These are phyloP conservation scores for Eucalyptus guilfoylei DNA, from an alignment of 345 rosid species.

Conservation along the genomic window DNA sequence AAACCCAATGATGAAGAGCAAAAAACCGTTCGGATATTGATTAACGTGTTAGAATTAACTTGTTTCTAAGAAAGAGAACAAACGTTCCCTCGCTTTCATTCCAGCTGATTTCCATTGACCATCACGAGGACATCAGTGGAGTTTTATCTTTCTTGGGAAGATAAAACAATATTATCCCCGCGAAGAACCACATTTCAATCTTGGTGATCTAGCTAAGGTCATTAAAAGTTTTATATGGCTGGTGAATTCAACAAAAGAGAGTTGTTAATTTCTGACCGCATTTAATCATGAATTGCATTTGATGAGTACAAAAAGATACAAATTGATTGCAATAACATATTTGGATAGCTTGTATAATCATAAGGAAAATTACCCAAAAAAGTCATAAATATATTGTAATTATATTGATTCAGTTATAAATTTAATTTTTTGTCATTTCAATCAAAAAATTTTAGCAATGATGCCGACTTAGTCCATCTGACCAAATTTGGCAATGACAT, in stretches of 20 bases:
- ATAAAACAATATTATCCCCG: not conserved
- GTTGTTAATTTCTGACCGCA: not conserved
- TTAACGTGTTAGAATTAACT: not conserved
- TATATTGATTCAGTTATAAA: no score
- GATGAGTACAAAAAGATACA: not conserved
- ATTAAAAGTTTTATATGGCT: not conserved
- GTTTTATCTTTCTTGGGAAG: not conserved
- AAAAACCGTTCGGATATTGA: not conserved
- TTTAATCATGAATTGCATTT: not conserved
- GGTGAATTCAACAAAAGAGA: not conserved
- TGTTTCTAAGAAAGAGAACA: not conserved
- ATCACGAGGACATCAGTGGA: not conserved
- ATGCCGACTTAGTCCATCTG: no score
- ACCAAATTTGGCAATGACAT: no score
- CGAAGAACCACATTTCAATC: not conserved
- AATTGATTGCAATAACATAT: not conserved
- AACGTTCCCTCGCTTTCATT: not conserved
- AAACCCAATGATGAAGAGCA: not conserved
- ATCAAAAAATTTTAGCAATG: no score
- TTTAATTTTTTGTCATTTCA: no score
- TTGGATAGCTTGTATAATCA: not conserved
- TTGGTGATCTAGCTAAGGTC: not conserved
- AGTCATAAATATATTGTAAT: no score
- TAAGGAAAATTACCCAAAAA: not conserved
- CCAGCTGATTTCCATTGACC: not conserved